Conservation (phyloP, 768 basidiomycete genomes). For the Lentinula sp. region DNA sequence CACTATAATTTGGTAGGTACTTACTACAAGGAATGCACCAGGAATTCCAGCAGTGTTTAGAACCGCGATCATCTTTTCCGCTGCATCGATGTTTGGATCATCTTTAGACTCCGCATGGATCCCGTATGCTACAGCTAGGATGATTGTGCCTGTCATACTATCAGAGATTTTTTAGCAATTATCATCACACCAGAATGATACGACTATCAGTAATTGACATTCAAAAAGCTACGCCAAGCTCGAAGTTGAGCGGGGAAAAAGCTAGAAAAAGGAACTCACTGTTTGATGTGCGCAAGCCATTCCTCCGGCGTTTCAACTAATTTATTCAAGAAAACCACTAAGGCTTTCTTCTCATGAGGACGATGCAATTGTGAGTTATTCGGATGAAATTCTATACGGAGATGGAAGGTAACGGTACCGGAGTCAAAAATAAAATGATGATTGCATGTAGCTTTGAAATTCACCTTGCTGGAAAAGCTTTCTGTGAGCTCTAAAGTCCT, state of each 20-base stretch:
- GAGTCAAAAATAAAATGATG: neutral
- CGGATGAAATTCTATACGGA: neutral
- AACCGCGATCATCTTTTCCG: constrained; percentile 23
- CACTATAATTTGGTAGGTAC: neutral
- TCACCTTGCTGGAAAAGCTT: neutral
- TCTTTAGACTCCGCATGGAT: constrained; percentile 22
- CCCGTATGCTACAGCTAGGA: constrained; percentile 32
- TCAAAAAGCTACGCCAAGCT: too few relatives aligned
- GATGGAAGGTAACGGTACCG: too few relatives aligned
- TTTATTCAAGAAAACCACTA: neutral
- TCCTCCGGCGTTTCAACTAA: constrained; percentile 1
- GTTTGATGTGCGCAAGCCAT: neutral
- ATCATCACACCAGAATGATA: too few relatives aligned
- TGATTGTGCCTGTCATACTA: constrained; percentile 23
- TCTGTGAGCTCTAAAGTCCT: neutral
- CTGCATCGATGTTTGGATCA: constrained; percentile 28
- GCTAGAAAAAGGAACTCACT: neutral
- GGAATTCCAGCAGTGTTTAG: constrained; percentile 23
- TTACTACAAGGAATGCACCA: constrained; percentile 25
- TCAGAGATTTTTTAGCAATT: neutral
- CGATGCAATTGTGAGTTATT: neutral
- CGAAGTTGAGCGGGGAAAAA: neutral
- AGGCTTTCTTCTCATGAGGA: neutral
- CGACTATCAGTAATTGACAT: neutral
- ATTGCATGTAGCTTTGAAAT: neutral